phyloP scores from a whole-genome alignment of 345 rosid species.

The Lepidium sativum region DNA sequence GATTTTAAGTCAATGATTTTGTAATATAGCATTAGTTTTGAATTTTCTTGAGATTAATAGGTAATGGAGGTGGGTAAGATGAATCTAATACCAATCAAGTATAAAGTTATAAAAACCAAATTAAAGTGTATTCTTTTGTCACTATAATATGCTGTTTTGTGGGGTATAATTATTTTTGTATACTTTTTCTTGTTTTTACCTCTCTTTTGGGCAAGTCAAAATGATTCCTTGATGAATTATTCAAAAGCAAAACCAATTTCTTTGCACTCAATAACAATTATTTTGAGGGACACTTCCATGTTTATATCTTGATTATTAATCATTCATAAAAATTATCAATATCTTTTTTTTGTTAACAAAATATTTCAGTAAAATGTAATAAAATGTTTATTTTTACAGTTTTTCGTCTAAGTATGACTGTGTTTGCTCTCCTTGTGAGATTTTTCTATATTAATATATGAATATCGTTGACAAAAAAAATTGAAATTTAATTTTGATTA shows the following conservation, averaged over 20 bases:
- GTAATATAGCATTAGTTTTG: background rate
- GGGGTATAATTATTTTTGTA: conserved; percentile 24
- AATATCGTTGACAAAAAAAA: no score
- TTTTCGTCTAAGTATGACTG: no score
- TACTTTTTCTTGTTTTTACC: conserved; percentile 17
- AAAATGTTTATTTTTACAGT: no score
- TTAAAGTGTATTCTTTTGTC: conserved; percentile 26
- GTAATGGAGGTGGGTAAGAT: conserved; percentile 33
- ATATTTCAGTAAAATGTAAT: no score
- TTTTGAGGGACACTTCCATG: no score
- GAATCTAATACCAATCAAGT: conserved; percentile 34
- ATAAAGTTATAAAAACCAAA: conserved; percentile 21
- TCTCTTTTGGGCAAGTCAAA: conserved; percentile 21
- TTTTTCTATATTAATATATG: no score
- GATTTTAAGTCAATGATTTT: background rate
- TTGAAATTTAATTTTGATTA: no score
- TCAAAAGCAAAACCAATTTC: conserved; percentile 20
- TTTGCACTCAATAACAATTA: conserved; percentile 10
- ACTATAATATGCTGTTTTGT: conserved; percentile 26
- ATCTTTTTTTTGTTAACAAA: no score
- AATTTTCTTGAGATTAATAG: conserved; percentile 10
- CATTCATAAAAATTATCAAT: background rate
- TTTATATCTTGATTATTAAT: no score
- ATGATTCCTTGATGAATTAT: conserved; percentile 20
- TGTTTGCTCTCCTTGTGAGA: no score